Evolutionary conservation across 176 grass and related monocot species (phyloP), one percentile per base, ranked within the genome.

Genomic region (Rhynchospora pubera): DNA sequence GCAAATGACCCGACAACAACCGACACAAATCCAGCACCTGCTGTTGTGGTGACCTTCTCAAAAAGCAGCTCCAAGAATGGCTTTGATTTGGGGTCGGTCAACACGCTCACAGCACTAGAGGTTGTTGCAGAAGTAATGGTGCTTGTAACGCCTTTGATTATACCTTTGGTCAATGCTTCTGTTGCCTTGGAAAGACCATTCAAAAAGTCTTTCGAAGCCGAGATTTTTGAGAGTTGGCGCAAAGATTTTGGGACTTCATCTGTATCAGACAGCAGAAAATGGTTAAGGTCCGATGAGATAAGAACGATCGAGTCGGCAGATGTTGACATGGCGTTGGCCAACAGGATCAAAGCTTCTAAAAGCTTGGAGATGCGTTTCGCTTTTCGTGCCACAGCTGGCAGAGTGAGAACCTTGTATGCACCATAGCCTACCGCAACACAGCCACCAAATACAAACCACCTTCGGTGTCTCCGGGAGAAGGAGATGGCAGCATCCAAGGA

Each of bases 171-270:
- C 39, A 80, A 26, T 5, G 88, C 88, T 76, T 83, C 84, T 1
- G 79, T 83, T 39, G 62, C 32, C 56, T 67, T 79, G 5, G 84
- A 86, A 30, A 86, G 19, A 15, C 70, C 69, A 15, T 43, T 65
- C 32, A 59, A 51, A 66, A 86, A 86, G 15, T 83, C 87, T 43
- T 76, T 65, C n/a, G 84, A 89, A 19, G 84, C 60, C 9, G 85
- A 85, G 70, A 97, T 84, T 87, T 94, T 97, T 58, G 92, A 94
- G n/a, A 94, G 80, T 82, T 97, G 92, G 88, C 65, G 83, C 52
- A 97, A 80, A 61, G 88, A 94, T 6, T 48, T 61, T 2, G 94
- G 94, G 9, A 94, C 70, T 19, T 89, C 85, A 18, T 92, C 88
- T 63, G 91, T 94, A 64, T 94, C 88, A 42, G 88, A 97, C 47